phyloP scores from a whole-genome alignment of 73 alveolate species.

The Diophrys appendiculata region DNA sequence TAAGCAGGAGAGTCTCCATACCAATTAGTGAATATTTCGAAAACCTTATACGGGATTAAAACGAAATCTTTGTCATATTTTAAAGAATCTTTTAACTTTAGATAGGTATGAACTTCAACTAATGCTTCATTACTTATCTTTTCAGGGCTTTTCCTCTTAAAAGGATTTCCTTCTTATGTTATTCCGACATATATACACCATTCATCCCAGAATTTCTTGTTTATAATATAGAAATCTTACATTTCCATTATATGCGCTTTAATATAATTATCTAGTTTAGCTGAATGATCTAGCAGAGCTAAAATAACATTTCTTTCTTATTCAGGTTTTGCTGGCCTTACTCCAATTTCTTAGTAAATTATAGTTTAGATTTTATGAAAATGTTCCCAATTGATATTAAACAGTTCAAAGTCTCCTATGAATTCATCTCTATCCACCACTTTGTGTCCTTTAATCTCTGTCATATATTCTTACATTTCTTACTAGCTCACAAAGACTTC shows the following conservation, averaged over 20 bases:
- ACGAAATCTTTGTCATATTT: conserved; percentile 21
- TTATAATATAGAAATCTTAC: conserved; percentile 7
- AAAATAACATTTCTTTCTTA: conserved; percentile 14
- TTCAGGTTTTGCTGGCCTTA: conserved; percentile 3
- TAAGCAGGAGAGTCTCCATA: conserved; percentile 6
- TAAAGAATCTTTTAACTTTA: neutral
- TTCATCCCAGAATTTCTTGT: conserved; percentile 41
- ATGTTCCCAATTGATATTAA: neutral
- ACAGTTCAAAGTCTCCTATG: neutral
- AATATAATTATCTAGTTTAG: neutral
- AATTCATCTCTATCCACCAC: neutral
- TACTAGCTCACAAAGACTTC: too few relatives aligned
- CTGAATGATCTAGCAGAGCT: neutral
- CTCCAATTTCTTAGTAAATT: conserved; percentile 22
- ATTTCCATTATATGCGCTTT: neutral
- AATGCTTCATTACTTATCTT: neutral
- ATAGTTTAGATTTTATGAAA: conserved; percentile 5
- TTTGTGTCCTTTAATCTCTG: neutral
- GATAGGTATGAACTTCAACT: conserved; percentile 6
- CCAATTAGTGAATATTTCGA: conserved; percentile 23
- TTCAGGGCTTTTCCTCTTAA: neutral
- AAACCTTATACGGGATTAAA: conserved; percentile 11
- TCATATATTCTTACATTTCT: too few relatives aligned
- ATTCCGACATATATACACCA: conserved; percentile 8
- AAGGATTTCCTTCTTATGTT: neutral